Base-by-base conservation (phyloP, 495 filamentous ascomycete genomes). In the Aeminium ludgeri region DNA sequence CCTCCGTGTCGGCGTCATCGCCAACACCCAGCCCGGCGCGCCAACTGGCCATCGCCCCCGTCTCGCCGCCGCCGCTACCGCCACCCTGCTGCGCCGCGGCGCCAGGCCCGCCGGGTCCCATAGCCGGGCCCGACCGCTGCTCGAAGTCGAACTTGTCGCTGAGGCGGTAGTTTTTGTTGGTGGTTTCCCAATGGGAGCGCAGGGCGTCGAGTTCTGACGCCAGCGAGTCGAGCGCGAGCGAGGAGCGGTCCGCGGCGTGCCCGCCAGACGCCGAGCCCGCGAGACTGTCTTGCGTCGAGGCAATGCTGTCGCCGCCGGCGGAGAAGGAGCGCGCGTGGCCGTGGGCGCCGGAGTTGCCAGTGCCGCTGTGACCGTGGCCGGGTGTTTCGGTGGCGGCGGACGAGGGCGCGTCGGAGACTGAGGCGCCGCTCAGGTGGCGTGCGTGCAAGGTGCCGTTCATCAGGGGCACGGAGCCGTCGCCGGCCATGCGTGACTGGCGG, bases 181-280 rank as follows among this genome's bases (percentile, higher is more conserved):
- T 94, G 34, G 78, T 79, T 59, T 96, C 86, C 87, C 91, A 96
- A 45, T 93, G 89, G 25, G 65, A 77, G 25, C 87, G 76, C 30
- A 96, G 68, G 13, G 78, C 72, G 42, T 97, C 89, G 3, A 99
- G 72, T 59, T 99, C 89, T 38, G 73, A 79, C 16, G 91, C 87
- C 2, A 99, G 70, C 32, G 77, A 85, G 55, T 96, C 89, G 7
- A 99, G 67, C 13, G 89, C 89, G 52, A 84, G 71, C 20, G 78
- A 85, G 23, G 4, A 4, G 23, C 23, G 23, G 48, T 84, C 84
- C 41, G 86, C 73, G 42, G 36, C 64, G 55, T 51, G 63, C 59
- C 42, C 64, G 20, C 31, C 36, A 1, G 35, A 18, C n/a, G 23
- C 44, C 23, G 23, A 25, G 23, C 8, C 23, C 23, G 23, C 23